Percentiles rank a stretch among this genome's conserved stretches.
Conservation (phyloP, 164 flowering plant genomes). For the Vitis rotundifolia region DNA sequence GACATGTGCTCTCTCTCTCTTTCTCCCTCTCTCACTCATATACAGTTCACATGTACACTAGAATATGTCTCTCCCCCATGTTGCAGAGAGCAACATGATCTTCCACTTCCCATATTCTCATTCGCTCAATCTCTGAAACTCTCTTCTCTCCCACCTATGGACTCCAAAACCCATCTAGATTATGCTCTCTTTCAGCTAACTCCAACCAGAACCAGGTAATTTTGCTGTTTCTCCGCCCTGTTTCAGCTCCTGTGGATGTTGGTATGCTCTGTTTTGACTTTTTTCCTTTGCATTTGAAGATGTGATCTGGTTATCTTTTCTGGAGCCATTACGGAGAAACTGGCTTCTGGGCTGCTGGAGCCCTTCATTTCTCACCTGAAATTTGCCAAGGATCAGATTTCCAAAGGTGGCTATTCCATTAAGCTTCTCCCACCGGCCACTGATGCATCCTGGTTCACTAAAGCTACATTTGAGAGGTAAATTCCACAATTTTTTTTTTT, state of each 20-base stretch:
- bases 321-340: slow-evolving; percentile 56
- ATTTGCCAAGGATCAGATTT: slow-evolving; percentile 72
- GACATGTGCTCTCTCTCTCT: slow-evolving; percentile 17
- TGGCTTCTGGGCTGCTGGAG: slow-evolving; percentile 78
- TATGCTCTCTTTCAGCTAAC: slow-evolving; percentile 84
- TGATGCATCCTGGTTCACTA: slow-evolving; percentile 69
- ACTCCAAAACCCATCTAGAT: slow-evolving; percentile 33
- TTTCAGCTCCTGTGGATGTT: too few relatives aligned
- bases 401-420: slow-evolving; percentile 88
- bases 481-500: background rate
- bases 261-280: background rate
- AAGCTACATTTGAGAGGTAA: slow-evolving; percentile 73
- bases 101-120: too few relatives aligned
- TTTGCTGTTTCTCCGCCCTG: too few relatives aligned
- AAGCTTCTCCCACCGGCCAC: slow-evolving; percentile 45
- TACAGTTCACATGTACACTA: slow-evolving; percentile 3
- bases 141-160: slow-evolving; percentile 19
- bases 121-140: too few relatives aligned
- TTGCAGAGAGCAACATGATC: too few relatives aligned
- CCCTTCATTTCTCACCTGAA: slow-evolving; percentile 70
- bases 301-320: slow-evolving; percentile 79
- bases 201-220: slow-evolving; percentile 88
- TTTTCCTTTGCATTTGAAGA: slow-evolving; percentile 31
- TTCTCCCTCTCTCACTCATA: background rate
- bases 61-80: too few relatives aligned